Evolutionary conservation across 2,329 filamentous ascomycete genomes (phyloP), one percentile per base, ranked within the genome.

Genomic region (Botrytis byssoidea): DNA sequence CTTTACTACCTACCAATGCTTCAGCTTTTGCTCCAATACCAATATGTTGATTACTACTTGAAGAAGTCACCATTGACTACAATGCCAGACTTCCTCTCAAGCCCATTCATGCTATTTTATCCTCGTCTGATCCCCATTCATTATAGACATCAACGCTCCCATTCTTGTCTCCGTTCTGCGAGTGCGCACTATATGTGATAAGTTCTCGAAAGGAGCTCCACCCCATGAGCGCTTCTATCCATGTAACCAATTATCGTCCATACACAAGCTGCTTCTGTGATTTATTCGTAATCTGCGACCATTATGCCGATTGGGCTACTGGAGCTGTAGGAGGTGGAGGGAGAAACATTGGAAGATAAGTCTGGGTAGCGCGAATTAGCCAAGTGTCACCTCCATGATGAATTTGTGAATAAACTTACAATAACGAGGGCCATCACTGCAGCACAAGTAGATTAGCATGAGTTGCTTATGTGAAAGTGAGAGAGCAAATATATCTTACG

Each of bases 311-410:
- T 72, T 83, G 86, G 60, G 82, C 83, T 44, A 86, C 84, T 74
- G 85, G 80, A 44, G 87, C 83, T 42, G 85, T 83, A 44, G 83
- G 81, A 64, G 85, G 81, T 20, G 89, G 87, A 68, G 90, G 90
- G 73, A 92, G 80, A 82, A 92, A 90, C 70, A 92, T 83, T 25
- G 89, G 89, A 82, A 92, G 86, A 79, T 92, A 92, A 61, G 87
- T 86, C 88, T 84, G 77, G 18, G 32, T 22, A 48, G 40, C 12
- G 48, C n/a, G 10, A 12, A 59, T 70, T 22, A 73, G 46, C 51
- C 18, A 37, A 32, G n/a, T 57, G 22, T 65, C 14, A 44, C 25
- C 18, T 63, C 37, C 25, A 37, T 42, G 71, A 42, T 22, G 42
- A 35, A 12, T 37, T 9, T 37, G n/a, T 32, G 12, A 37, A 68